Percentiles rank a stretch among this genome's conserved stretches.
Conservation (phyloP, 257 asterid genomes). For the Fraxinus quadrangulata region DNA sequence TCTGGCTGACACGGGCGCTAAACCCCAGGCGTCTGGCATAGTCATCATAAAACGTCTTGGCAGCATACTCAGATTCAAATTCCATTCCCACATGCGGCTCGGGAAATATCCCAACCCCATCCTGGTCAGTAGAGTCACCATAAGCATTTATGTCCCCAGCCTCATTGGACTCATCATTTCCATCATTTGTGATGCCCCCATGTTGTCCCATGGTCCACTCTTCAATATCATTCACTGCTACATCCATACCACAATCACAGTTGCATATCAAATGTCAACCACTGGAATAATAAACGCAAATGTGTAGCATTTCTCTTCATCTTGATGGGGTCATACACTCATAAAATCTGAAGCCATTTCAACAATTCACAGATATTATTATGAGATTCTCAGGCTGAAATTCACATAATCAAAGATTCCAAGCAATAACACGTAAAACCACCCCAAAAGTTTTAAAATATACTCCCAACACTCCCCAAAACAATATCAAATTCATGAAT, state of each 20-base stretch:
- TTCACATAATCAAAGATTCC: not conserved
- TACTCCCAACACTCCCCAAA: not conserved
- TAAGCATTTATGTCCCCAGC: conserved; percentile 43
- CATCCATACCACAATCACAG: conserved; percentile 43
- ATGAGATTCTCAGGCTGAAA: not conserved
- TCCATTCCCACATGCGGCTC: conserved; percentile 78
- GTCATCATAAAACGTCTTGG: conserved; percentile 60
- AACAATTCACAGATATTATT: not conserved
- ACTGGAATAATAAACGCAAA: not conserved
- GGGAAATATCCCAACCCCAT: conserved; percentile 34
- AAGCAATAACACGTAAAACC: not conserved
- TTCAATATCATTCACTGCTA: conserved; percentile 45
- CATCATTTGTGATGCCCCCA: conserved; percentile 49
- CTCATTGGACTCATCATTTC: conserved; percentile 53
- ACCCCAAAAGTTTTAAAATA: not conserved
- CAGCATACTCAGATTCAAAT: conserved; percentile 64
- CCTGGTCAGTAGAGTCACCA: conserved; percentile 39
- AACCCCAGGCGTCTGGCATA: conserved; percentile 70
- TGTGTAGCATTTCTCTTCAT: conserved; percentile 12
- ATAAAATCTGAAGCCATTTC: not conserved
- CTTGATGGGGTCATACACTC: not conserved
- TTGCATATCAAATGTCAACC: conserved; percentile 23
- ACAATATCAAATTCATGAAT: not conserved
- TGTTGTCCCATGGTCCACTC: conserved; percentile 48
- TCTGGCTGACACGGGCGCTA: conserved; percentile 38